These are phyloP conservation scores for Amphibolis antarctica DNA, from an alignment of 106 monocot genomes.

Conservation along the genomic window DNA sequence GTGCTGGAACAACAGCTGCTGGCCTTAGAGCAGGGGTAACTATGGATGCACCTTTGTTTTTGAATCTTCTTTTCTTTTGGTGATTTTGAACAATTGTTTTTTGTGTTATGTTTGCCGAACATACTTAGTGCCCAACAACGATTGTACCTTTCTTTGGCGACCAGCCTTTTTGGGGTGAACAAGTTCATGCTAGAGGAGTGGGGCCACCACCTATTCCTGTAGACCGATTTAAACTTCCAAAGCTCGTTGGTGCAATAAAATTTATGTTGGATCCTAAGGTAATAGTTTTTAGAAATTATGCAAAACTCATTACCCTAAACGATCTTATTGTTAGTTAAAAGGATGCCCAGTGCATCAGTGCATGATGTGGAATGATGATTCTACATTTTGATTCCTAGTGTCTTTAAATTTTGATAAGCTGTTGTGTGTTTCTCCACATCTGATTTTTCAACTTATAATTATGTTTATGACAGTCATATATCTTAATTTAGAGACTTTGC, in stretches of 20 bases:
- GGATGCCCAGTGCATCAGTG: too few relatives aligned
- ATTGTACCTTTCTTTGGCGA: slow-evolving; percentile 91
- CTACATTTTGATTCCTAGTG: too few relatives aligned
- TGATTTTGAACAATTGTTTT: neutral
- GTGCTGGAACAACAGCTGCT: slow-evolving; percentile 95
- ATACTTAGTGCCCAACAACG: slow-evolving; percentile 70
- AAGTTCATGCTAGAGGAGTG: slow-evolving; percentile 69
- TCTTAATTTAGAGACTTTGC: too few relatives aligned
- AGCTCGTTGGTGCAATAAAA: slow-evolving; percentile 57
- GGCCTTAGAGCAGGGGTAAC: slow-evolving; percentile 83
- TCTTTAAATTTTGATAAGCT: too few relatives aligned
- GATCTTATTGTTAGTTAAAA: too few relatives aligned
- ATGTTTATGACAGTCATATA: too few relatives aligned
- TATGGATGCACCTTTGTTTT: neutral
- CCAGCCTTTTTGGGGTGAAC: slow-evolving; percentile 87
- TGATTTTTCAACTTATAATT: too few relatives aligned
- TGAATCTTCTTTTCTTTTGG: neutral
- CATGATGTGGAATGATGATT: too few relatives aligned
- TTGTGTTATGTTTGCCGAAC: neutral
- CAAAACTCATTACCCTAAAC: too few relatives aligned
- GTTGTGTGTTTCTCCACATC: too few relatives aligned
- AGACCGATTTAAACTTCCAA: slow-evolving; percentile 47
- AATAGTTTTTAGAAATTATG: neutral
- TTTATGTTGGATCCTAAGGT: slow-evolving; percentile 72
- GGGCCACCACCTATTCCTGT: slow-evolving; percentile 73